Base-by-base conservation (phyloP, 1,139 yeast genomes). In the Schizosaccharomyces versatilis region DNA sequence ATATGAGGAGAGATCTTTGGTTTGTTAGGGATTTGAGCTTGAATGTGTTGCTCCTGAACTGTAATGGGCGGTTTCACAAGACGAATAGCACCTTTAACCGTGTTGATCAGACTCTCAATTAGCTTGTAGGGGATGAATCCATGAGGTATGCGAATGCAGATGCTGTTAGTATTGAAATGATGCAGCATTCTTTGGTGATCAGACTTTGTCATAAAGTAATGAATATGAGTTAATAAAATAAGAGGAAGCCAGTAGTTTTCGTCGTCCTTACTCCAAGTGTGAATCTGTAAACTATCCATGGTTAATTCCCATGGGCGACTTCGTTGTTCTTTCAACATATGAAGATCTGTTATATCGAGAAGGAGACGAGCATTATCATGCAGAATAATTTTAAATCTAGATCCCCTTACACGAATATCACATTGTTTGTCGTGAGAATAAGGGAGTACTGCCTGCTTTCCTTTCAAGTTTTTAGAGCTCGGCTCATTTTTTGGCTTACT, bases 101-200 rank as follows among this genome's bases (percentile, higher is more conserved):
- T 68, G 0, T 84, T 78, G 42, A 81, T 74, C 2, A 78, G 63
- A 60, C 80, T 80, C 60, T 83, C 94, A 55, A 81, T 69, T 42
- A 82, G 75, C 9, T 77, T 75, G 65, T 80, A 81, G 57, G 81
- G 75, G 55, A 79, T 70, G 62, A 79, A 79, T 58, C 78, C 78
- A 62, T 78, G 78, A 1, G 85, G 84, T 54, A 80, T 62, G 39
- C 68, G 66, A 55, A 71, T 56, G n/a, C 70, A 62, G 59, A 71
- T 55, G 1, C 67, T 68, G 7, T 66, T 67, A 32, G 66, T 61
- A 12, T 62, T 61, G 42, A 69, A 53, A 3, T 59, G 24, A 38
- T 49, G 52, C 38, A 39, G 17, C 42, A 17, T 38, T 38, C 36
- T 38, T 5, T 14, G 52, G 32, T 7, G 14, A 17, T 19, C 36